phyloP scores from a whole-genome alignment of 1,284 basidiomycete genomes.

The Trichosporon ovoides region DNA sequence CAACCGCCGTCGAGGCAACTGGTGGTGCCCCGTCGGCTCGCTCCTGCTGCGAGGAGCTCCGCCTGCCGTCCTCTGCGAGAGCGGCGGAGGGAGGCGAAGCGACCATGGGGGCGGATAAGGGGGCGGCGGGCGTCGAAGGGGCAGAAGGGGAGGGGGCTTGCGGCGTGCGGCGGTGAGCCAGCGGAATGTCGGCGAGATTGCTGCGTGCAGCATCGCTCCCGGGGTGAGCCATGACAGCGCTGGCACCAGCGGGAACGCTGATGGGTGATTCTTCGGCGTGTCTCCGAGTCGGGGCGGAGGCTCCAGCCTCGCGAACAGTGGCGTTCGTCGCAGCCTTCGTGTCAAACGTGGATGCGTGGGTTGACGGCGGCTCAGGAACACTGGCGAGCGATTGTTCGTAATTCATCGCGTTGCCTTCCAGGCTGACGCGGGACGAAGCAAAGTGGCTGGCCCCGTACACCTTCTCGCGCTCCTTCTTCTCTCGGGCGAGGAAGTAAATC shows the following conservation, averaged over 20 bases:
- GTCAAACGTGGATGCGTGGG: slow-evolving; percentile 36
- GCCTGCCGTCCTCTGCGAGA: background rate
- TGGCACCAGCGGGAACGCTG: slow-evolving; percentile 15
- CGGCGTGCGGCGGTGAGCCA: slow-evolving; percentile 48
- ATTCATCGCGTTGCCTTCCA: slow-evolving; percentile 30
- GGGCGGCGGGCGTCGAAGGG: slow-evolving; percentile 24
- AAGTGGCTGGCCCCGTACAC: slow-evolving; percentile 92
- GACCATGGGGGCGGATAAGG: slow-evolving; percentile 61
- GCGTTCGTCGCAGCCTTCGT: background rate
- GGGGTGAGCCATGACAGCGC: slow-evolving; percentile 46
- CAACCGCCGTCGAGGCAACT: slow-evolving; percentile 29
- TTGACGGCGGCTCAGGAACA: slow-evolving; percentile 69
- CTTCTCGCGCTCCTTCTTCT: slow-evolving; percentile 89
- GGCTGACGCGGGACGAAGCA: slow-evolving; percentile 75
- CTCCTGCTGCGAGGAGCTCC: background rate
- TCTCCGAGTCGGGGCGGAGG: slow-evolving; percentile 45
- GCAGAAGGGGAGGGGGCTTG: slow-evolving; percentile 24
- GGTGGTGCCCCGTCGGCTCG: slow-evolving; percentile 49
- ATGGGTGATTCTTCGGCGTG: slow-evolving; percentile 27
- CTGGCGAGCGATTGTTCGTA: slow-evolving; percentile 76
- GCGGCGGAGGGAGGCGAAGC: background rate
- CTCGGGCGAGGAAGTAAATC: slow-evolving; percentile 91
- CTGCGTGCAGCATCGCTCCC: slow-evolving; percentile 39
- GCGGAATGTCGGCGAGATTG: slow-evolving; percentile 39
- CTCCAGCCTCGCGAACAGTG: background rate